Conservation (phyloP, 2,329 filamentous ascomycete species). For the Colletotrichum sansevieriae region DNA sequence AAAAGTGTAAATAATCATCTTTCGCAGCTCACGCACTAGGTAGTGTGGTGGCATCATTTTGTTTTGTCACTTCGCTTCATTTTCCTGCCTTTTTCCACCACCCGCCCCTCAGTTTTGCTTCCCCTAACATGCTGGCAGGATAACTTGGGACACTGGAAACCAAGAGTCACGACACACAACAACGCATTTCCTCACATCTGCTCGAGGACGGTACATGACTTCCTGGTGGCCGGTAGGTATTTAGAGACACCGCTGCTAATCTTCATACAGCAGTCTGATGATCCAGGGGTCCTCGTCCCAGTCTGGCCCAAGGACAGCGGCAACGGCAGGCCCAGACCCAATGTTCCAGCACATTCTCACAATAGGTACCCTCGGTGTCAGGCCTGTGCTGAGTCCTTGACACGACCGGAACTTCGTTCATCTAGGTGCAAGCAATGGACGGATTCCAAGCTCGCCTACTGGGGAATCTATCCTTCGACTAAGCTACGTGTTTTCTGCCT, state of each 20-base stretch:
- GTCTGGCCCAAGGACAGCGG: not conserved
- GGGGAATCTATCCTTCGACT: constrained; percentile 7
- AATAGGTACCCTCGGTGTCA: not conserved
- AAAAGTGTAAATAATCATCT: too few species aligned
- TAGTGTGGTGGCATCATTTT: too few species aligned
- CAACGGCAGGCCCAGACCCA: not conserved
- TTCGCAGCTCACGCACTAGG: too few species aligned
- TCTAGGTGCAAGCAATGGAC: not conserved
- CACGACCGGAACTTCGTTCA: not conserved
- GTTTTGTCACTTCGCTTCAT: too few species aligned
- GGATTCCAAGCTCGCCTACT: constrained; percentile 5
- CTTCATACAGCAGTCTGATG: constrained; percentile 26
- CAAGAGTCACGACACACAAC: too few species aligned
- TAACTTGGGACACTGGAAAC: too few species aligned
- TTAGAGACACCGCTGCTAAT: constrained; percentile 27
- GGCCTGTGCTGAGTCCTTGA: not conserved
- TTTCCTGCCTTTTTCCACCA: too few species aligned
- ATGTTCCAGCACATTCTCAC: constrained; percentile 28
- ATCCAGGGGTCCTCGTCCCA: constrained; percentile 26
- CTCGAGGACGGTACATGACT: not conserved
- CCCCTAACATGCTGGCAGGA: too few species aligned
- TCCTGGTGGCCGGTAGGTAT: not conserved
- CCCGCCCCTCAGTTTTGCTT: too few species aligned
- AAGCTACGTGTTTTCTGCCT: constrained; percentile 5
- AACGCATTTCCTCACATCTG: too few species aligned